These are phyloP conservation scores for Zarea fungicola DNA, from an alignment of 2,329 filamentous ascomycete species.

Conservation along the genomic window DNA sequence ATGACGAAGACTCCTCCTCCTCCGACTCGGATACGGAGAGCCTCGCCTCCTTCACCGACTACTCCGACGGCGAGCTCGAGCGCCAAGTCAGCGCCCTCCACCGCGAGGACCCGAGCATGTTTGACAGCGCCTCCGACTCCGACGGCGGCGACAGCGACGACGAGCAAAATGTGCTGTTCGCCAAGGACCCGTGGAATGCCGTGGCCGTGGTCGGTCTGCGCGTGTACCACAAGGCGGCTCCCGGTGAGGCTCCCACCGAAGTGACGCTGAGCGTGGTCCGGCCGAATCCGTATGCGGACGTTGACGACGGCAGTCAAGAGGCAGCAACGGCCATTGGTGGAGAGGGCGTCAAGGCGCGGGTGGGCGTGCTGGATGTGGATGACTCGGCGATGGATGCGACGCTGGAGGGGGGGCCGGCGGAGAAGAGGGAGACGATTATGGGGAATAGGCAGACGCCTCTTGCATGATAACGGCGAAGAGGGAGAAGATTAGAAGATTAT, in stretches of 20 bases:
- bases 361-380: slow-evolving; percentile 37
- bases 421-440: slow-evolving; percentile 32
- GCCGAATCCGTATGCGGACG: slow-evolving; percentile 28
- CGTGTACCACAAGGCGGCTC: slow-evolving; percentile 51
- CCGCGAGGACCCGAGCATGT: neutral
- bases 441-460: slow-evolving; percentile 18
- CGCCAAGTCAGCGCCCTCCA: slow-evolving; percentile 20
- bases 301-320: slow-evolving; percentile 20
- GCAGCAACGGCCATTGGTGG: neutral
- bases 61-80: slow-evolving; percentile 36
- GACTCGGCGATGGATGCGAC: slow-evolving; percentile 43
- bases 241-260: slow-evolving; percentile 23
- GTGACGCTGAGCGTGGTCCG: slow-evolving; percentile 36
- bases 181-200: slow-evolving; percentile 58
- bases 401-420: slow-evolving; percentile 27
- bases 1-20: neutral
- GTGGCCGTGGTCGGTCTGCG: slow-evolving; percentile 56
- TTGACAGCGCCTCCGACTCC: neutral
- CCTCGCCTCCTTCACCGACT: slow-evolving; percentile 31
- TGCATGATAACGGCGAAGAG: too few relatives aligned
- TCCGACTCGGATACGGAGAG: slow-evolving; percentile 17
- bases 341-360: slow-evolving; percentile 16
- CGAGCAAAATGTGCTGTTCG: slow-evolving; percentile 35
- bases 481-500: neutral
- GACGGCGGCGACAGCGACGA: neutral